Evolutionary conservation across 2,329 filamentous ascomycete species (phyloP).

Genomic region (Colletotrichum caudatum): DNA sequence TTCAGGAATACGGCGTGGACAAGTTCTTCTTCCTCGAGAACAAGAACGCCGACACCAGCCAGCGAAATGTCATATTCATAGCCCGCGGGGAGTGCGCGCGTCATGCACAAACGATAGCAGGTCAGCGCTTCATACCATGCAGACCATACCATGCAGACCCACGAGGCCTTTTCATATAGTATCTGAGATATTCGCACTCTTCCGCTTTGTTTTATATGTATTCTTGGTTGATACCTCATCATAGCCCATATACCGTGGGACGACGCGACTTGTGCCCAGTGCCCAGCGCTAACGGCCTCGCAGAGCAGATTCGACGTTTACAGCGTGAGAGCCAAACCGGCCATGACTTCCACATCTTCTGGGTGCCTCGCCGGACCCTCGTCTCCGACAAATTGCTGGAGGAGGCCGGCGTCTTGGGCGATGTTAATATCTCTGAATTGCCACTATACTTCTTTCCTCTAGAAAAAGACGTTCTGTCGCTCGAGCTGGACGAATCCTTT

Average conservation of each 20-base stretch:
- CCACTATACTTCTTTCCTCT: conserved; percentile 91
- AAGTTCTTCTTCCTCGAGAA: conserved; percentile 98
- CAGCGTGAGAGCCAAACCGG: conserved; percentile 88
- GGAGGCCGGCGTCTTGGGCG: conserved; percentile 91
- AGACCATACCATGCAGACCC: conserved; percentile 7
- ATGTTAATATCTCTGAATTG: conserved; percentile 89
- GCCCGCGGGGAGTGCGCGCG: conserved; percentile 89
- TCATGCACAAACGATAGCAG: conserved; percentile 87
- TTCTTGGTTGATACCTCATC: conserved; percentile 47
- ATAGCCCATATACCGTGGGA: conserved; percentile 35
- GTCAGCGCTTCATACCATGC: conserved; percentile 65
- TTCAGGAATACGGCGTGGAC: conserved; percentile 97
- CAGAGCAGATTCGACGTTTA: conserved; percentile 91
- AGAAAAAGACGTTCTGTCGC: conserved; percentile 89
- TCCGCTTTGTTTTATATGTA: neutral
- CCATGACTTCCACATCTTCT: conserved; percentile 97
- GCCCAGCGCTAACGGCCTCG: conserved; percentile 48
- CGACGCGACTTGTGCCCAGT: conserved; percentile 54
- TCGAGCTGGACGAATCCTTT: conserved; percentile 91
- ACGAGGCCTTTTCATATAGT: neutral
- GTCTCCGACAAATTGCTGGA: conserved; percentile 93
- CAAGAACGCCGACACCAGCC: conserved; percentile 91
- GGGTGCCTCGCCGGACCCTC: conserved; percentile 91
- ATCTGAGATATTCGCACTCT: neutral
- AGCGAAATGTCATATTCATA: conserved; percentile 95